phyloP scores from a whole-genome alignment of 1,284 basidiomycete species.

The Phylloporus sp. region DNA sequence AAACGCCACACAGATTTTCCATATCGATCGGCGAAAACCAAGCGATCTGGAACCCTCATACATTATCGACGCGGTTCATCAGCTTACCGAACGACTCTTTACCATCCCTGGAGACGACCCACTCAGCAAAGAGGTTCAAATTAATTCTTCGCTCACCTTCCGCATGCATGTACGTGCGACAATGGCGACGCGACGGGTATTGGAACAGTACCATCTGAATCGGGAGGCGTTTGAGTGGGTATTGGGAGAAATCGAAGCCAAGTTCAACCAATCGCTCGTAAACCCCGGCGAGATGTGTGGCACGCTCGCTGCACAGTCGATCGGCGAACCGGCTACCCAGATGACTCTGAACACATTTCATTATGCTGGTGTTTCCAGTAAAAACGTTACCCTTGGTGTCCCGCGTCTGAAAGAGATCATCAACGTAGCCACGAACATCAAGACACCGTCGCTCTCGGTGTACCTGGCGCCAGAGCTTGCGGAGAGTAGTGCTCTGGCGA shows the following conservation, averaged over 20 bases:
- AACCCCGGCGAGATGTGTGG: slow-evolving; percentile 99
- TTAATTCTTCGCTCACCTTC: slow-evolving; percentile 92
- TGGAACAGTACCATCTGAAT: slow-evolving; percentile 88
- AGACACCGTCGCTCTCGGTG: slow-evolving; percentile 94
- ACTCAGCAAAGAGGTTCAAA: slow-evolving; percentile 78
- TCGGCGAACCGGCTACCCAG: slow-evolving; percentile 99
- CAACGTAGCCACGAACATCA: slow-evolving; percentile 98
- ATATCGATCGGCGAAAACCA: slow-evolving; percentile 92
- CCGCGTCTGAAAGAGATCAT: slow-evolving; percentile 99
- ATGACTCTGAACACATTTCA: slow-evolving; percentile 99
- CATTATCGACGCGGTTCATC: slow-evolving; percentile 81
- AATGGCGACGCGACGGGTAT: slow-evolving; percentile 81
- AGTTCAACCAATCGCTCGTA: slow-evolving; percentile 90
- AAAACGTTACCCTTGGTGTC: slow-evolving; percentile 98
- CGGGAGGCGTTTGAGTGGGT: slow-evolving; percentile 98
- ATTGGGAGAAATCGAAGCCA: slow-evolving; percentile 92
- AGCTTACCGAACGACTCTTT: slow-evolving; percentile 72
- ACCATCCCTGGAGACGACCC: slow-evolving; percentile 88
- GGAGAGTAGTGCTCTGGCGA: slow-evolving; percentile 64
- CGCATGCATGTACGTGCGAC: slow-evolving; percentile 91
- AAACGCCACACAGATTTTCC: slow-evolving; percentile 97
- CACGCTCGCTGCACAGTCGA: slow-evolving; percentile 96
- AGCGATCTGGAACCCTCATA: slow-evolving; percentile 91
- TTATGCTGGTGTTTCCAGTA: slow-evolving; percentile 97
- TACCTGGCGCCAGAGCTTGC: slow-evolving; percentile 83